phyloP scores from a whole-genome alignment of 257 asterid species.

The Salvia rosmarinus region DNA sequence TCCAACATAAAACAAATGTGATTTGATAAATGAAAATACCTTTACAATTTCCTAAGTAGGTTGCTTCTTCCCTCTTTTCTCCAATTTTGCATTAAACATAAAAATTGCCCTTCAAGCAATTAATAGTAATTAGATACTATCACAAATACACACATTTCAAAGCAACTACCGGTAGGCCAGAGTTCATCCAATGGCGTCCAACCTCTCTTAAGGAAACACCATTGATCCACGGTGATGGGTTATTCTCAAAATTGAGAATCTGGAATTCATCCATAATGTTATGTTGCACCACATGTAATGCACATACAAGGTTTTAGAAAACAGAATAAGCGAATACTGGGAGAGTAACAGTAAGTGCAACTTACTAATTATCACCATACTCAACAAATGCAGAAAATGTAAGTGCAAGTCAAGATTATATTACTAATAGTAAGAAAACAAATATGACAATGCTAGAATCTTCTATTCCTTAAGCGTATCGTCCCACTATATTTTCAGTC shows the following conservation, averaged over 20 bases:
- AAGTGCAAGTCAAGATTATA: background rate
- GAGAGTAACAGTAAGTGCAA: background rate
- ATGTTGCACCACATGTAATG: background rate
- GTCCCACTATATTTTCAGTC: background rate
- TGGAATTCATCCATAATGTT: slow-evolving; percentile 24
- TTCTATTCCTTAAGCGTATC: background rate
- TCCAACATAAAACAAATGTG: no score
- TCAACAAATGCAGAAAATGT: background rate
- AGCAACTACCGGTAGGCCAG: slow-evolving; percentile 39
- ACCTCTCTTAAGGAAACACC: slow-evolving; percentile 35
- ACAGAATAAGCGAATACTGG: background rate
- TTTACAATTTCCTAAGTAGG: no score
- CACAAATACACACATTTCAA: no score
- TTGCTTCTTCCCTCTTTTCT: no score
- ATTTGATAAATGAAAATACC: no score
- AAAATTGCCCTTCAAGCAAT: no score
- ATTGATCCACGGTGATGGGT: slow-evolving; percentile 1
- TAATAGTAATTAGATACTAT: no score
- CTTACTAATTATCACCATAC: background rate
- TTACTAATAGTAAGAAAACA: background rate
- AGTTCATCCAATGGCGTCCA: slow-evolving; percentile 24
- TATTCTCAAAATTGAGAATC: slow-evolving; percentile 34
- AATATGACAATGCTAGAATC: background rate
- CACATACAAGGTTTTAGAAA: background rate
- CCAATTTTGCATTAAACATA: no score